Evolutionary conservation across 106 monocot genomes (phyloP), one percentile per base, ranked within the genome.

Genomic region (Triglochin maritima): DNA sequence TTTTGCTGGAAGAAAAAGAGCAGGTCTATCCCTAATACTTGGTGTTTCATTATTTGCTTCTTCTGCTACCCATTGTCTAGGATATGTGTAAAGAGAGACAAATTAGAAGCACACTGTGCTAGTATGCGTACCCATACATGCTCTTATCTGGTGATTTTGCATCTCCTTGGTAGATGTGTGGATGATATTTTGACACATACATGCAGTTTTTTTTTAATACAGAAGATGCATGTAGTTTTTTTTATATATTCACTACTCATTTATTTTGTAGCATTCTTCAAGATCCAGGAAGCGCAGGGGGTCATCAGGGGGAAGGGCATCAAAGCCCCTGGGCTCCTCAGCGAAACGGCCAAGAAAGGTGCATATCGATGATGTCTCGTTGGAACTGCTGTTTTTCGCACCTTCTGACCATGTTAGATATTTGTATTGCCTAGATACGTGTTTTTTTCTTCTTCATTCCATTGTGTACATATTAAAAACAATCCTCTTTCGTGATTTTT

Each of bases 221-320:
- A 12, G 11, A 8, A 0, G 3, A 59, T 48, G 8, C 4, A 48
- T 64, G 47, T 4, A 64, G 11, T 61, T 51, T 51, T 72, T n/a
- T 65, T 66, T 44, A 60, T 75, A 42, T 2, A 6, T 1, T 53
- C 61, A 3, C 59, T 66, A 13, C 57, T 65, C 6, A 42, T 58
- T 58, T 71, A 16, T 57, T 55, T 44, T 78, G 47, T 74, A 73
- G 71, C 69, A 83, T 69, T 81, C 81, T 54, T 47, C 74, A 66
- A 81, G 77, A 61, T 83, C 79, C 58, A 76, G 52, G 56, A 93
- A 93, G 68, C 83, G 93, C 5, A 86, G 84, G 70, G 81, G 88
- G 17, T 61, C 60, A 44, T 9, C 69, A 51, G 67, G 75, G 62
- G 87, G 80, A 72, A 83, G 78, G 74, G 50, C 71, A 62, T 78